Conservation (phyloP, 2,329 filamentous ascomycete species). For the Aspergillus sp. region DNA sequence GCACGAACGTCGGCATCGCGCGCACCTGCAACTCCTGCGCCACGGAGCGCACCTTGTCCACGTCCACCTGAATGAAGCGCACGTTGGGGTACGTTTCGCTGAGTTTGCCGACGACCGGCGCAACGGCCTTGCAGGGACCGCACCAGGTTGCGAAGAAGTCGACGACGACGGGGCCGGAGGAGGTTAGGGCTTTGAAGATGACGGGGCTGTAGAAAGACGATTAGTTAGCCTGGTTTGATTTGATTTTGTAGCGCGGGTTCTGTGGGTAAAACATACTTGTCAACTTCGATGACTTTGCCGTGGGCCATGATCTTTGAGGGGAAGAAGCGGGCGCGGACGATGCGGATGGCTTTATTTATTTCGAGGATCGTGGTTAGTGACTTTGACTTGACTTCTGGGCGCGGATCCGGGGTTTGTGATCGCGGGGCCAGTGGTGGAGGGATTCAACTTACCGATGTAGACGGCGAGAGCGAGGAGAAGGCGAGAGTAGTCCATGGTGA, state of each 20-base stretch:
- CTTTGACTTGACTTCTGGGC: no score
- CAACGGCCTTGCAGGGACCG: conserved; percentile 57
- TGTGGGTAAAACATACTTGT: conserved; percentile 28
- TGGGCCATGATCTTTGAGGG: conserved; percentile 24
- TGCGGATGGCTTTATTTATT: neutral
- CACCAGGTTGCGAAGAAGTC: conserved; percentile 59
- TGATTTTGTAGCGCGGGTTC: neutral
- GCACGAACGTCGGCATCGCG: conserved; percentile 46
- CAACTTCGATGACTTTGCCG: conserved; percentile 37
- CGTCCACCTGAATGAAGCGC: conserved; percentile 56
- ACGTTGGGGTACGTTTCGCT: conserved; percentile 52
- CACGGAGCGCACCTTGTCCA: conserved; percentile 53
- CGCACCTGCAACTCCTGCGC: conserved; percentile 51
- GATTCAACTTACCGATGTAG: neutral
- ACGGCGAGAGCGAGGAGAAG: neutral
- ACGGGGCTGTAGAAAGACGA: conserved; percentile 46
- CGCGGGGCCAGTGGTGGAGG: neutral
- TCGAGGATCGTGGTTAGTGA: neutral
- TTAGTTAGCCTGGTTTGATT: neutral
- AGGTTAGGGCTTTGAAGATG: conserved; percentile 55
- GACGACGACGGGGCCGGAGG: conserved; percentile 52
- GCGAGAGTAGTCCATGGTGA: neutral
- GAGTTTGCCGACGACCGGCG: conserved; percentile 52
- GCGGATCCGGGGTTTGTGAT: no score
- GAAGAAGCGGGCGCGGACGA: neutral